Percentiles rank a stretch among this genome's conserved stretches.
Conservation (phyloP, 2,329 filamentous ascomycete genomes). For the Aspergillus proliferans region DNA sequence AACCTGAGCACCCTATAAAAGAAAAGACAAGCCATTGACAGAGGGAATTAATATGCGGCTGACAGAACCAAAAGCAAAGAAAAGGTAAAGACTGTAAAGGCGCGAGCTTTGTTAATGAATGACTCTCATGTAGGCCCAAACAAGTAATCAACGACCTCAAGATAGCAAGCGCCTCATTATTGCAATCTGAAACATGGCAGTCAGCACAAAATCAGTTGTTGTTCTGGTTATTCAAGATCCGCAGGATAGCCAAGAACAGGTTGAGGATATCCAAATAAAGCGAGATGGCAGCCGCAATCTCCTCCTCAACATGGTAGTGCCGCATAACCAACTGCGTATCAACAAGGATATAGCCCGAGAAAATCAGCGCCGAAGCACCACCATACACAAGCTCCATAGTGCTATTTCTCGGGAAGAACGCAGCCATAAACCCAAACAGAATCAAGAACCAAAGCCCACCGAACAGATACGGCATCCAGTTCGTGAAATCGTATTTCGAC, state of each 20-base stretch:
- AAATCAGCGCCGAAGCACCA: slow-evolving; percentile 73
- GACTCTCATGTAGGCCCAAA: no score
- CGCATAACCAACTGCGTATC: slow-evolving; percentile 95
- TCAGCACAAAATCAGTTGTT: slow-evolving; percentile 60
- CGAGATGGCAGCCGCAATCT: slow-evolving; percentile 91
- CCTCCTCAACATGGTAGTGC: slow-evolving; percentile 95
- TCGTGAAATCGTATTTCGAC: slow-evolving; percentile 96
- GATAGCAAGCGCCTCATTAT: no score
- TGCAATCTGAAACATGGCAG: neutral
- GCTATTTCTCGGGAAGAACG: slow-evolving; percentile 79
- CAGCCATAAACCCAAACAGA: slow-evolving; percentile 85
- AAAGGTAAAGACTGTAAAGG: no score
- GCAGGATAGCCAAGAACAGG: slow-evolving; percentile 88
- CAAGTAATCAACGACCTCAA: no score
- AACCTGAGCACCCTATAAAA: no score
- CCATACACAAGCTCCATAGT: slow-evolving; percentile 81
- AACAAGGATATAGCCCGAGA: slow-evolving; percentile 89
- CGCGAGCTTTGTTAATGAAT: no score
- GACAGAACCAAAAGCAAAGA: no score
- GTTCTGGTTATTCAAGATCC: slow-evolving; percentile 92
- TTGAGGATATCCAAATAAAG: slow-evolving; percentile 96
- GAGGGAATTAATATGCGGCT: no score
- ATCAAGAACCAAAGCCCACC: slow-evolving; percentile 84
- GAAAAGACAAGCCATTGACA: no score
- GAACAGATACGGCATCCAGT: slow-evolving; percentile 93